Evolutionary conservation across 2,329 filamentous ascomycete species (phyloP).

Genomic region (Xylaria sp.): DNA sequence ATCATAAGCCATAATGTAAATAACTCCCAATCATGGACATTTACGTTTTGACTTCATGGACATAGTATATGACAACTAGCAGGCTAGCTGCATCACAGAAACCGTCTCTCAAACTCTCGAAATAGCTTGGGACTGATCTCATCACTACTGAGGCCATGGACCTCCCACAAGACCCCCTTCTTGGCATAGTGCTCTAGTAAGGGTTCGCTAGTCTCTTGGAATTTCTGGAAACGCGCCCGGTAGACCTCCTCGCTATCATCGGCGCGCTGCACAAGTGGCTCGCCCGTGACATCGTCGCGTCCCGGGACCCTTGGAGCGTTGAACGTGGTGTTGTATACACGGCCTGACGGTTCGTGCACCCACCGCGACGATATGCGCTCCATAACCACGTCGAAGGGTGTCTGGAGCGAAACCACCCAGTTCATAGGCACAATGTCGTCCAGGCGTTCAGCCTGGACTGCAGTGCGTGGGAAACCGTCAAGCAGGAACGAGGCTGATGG

Average conservation of each 20-base stretch:
- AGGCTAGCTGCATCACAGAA: conserved; percentile 53
- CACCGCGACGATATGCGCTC: conserved; percentile 91
- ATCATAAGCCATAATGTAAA: conserved; percentile 23
- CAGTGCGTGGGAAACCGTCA: conserved; percentile 94
- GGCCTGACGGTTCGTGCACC: conserved; percentile 90
- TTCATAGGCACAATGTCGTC: conserved; percentile 93
- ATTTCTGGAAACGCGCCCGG: conserved; percentile 81
- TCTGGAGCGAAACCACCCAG: conserved; percentile 86
- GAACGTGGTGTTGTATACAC: conserved; percentile 95
- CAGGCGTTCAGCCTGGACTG: conserved; percentile 79
- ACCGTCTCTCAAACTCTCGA: conserved; percentile 81
- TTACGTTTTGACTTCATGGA: neutral
- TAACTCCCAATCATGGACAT: neutral
- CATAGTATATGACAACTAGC: neutral
- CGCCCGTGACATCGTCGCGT: conserved; percentile 90
- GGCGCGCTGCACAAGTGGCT: conserved; percentile 80
- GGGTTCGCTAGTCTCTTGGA: conserved; percentile 86
- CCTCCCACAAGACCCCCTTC: conserved; percentile 85
- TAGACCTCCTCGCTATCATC: conserved; percentile 93
- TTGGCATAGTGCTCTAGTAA: conserved; percentile 89
- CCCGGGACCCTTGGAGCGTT: conserved; percentile 85
- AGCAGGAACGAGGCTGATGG: conserved; percentile 91
- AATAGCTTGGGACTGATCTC: conserved; percentile 95
- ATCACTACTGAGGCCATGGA: conserved; percentile 89
- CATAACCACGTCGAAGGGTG: conserved; percentile 86